phyloP scores from a whole-genome alignment of 2,329 filamentous ascomycete species.

The Cadophora sp. region DNA sequence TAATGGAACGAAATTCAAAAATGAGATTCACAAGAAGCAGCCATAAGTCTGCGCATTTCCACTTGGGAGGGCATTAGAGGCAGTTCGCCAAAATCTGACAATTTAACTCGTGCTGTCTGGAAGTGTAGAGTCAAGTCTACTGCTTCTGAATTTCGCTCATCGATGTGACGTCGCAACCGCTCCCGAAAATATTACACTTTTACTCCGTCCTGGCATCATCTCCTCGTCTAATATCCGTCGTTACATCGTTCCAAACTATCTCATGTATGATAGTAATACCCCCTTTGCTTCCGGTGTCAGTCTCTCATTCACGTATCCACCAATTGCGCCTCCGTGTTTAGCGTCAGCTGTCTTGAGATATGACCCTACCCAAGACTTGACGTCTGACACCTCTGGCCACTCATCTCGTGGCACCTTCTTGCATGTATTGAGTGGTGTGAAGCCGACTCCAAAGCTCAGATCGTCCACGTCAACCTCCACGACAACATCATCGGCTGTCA shows the following conservation, averaged over 20 bases:
- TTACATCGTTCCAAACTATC: conserved; percentile 33
- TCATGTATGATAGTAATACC: conserved; percentile 55
- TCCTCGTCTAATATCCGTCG: conserved; percentile 19
- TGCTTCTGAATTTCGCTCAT: conserved; percentile 19
- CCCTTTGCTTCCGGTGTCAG: conserved; percentile 65
- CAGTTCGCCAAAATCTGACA: neutral
- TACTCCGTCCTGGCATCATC: neutral
- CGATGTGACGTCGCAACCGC: neutral
- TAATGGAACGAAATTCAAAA: neutral
- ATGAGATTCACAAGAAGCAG: neutral
- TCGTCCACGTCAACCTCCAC: conserved; percentile 93
- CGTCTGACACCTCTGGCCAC: conserved; percentile 83
- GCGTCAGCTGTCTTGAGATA: conserved; percentile 76
- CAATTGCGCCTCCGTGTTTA: conserved; percentile 74
- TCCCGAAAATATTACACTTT: conserved; percentile 16
- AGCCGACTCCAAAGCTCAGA: conserved; percentile 91
- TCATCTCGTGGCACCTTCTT: conserved; percentile 77
- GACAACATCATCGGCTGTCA: conserved; percentile 76
- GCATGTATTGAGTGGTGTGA: conserved; percentile 92
- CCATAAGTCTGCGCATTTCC: neutral
- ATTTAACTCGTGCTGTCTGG: neutral
- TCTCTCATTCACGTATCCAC: conserved; percentile 73
- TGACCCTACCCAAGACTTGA: conserved; percentile 75
- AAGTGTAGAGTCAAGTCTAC: conserved; percentile 3
- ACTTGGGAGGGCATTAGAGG: neutral